Percentiles rank a stretch among this genome's conserved stretches.
phyloP scores from a whole-genome alignment of 164 flowering plant species.

The Sextonia rubra region DNA sequence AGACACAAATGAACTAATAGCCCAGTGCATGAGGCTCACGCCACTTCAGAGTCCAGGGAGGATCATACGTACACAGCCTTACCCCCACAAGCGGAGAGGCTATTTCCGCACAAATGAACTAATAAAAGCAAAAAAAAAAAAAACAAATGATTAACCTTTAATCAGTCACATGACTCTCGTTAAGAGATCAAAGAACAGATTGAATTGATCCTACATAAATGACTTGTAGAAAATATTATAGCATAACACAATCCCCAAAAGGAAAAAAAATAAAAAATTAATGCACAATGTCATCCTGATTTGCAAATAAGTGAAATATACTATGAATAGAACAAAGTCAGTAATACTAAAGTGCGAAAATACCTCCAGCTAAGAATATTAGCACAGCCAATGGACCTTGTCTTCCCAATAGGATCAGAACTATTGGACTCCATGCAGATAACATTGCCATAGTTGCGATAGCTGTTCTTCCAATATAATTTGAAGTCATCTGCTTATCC shows the following conservation, averaged over 20 bases:
- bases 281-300: background rate
- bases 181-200: background rate
- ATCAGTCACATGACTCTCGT: background rate
- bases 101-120: no score
- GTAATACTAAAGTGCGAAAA: background rate
- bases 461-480: conserved; percentile 25
- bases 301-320: background rate
- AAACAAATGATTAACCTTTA: no score
- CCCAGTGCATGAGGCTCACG: no score
- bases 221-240: background rate
- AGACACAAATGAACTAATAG: no score
- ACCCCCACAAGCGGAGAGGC: background rate
- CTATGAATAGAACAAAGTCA: background rate
- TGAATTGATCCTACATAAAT: background rate
- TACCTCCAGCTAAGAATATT: conserved; percentile 66
- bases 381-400: conserved; percentile 77
- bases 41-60: no score
- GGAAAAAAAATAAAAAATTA: background rate
- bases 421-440: conserved; percentile 68
- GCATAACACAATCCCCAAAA: background rate
- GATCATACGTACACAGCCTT: no score
- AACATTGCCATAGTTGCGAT: conserved; percentile 50
- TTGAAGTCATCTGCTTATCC: conserved; percentile 14
- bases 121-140: no score
- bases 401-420: conserved; percentile 71